phyloP scores from a whole-genome alignment of 768 basidiomycete species.

The Phlebiopsis flavidoalba region DNA sequence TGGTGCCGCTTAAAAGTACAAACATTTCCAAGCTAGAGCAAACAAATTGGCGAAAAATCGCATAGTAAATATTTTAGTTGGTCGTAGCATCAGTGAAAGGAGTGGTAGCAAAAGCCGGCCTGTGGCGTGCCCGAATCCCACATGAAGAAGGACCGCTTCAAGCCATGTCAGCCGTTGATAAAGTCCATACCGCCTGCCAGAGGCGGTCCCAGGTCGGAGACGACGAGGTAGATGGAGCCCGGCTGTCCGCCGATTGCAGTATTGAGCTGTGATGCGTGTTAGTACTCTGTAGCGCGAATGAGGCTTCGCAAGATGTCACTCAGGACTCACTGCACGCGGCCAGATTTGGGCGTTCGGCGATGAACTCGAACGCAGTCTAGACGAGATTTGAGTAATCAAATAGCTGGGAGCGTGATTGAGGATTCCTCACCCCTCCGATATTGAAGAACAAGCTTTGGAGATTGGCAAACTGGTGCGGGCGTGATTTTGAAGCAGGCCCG shows the following conservation, averaged over 20 bases:
- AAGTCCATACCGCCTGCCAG: slow-evolving; percentile 8
- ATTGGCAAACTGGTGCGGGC: slow-evolving; percentile 15
- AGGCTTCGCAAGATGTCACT: slow-evolving; percentile 10
- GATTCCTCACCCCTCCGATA: slow-evolving; percentile 11
- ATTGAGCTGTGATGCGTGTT: slow-evolving; percentile 12
- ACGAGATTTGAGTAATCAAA: slow-evolving; percentile 13
- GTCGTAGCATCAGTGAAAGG: slow-evolving; percentile 24
- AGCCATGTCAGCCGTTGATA: slow-evolving; percentile 5
- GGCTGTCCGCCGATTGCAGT: slow-evolving; percentile 3
- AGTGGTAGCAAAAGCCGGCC: slow-evolving; percentile 31
- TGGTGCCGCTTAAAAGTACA: background rate
- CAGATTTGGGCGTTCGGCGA: slow-evolving; percentile 38
- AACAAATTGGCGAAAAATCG: slow-evolving; percentile 17
- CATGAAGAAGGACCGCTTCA: slow-evolving; percentile 5
- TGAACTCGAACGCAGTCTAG: slow-evolving; percentile 30
- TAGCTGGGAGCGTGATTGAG: background rate
- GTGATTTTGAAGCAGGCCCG: slow-evolving; percentile 14
- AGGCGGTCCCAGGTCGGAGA: background rate
- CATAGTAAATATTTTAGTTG: slow-evolving; percentile 14
- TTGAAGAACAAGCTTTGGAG: slow-evolving; percentile 19
- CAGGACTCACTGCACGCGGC: slow-evolving; percentile 26
- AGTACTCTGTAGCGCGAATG: slow-evolving; percentile 9
- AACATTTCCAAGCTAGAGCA: background rate
- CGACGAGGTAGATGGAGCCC: slow-evolving; percentile 1
- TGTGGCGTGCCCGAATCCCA: slow-evolving; percentile 21